Evolutionary conservation across 345 rosid species (phyloP), one percentile per base, ranked within the genome.

Genomic region (Ricinus communis): DNA sequence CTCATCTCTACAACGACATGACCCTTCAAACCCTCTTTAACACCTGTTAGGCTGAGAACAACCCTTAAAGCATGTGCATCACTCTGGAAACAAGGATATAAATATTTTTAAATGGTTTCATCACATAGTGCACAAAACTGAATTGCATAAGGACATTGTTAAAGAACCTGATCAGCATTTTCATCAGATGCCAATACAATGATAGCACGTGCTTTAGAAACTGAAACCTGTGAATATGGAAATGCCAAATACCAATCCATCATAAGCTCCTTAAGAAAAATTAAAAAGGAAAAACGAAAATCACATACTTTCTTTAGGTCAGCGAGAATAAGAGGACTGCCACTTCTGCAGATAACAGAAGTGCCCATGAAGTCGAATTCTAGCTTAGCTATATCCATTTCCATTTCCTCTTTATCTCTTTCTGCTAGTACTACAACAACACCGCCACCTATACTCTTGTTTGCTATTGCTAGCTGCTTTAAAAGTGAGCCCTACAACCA

Each of bases 1-100:
- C 97, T 89, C 97, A 93, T 88, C 86, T 93, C 98, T 31, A 90
- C 95, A 31, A 90, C 98, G 74, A 93, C 95, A 80, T 93, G 98
- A n/a, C 98, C 93, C 50, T 74, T 86, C 86, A 88, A 79, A 82
- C 90, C 90, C 77, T 93, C 91, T 65, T 82, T 89, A 18, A 93
- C 98, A 81, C 97, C 97, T 1, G 89, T 88, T 51, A 93, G 87
- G 78, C 95, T 90, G 69, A 93, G 93, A 60, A 93, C 97, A 69
- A 90, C 93, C 82, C 97, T 90, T 73, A 93, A 82, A 52, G 93
- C 97, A 80, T 86, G 93, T 24, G 98, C 98, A 81, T 93, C 97
- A 52, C 98, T 90, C 97, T 93, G 83, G 78, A 27, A 28, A 71
- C 14, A 59, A 62, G 30, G 76, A 54, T 27, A 69, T 12, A 65